Conservation (phyloP, 2,329 filamentous ascomycete species). For the Thermothelomyces thermophilus region DNA sequence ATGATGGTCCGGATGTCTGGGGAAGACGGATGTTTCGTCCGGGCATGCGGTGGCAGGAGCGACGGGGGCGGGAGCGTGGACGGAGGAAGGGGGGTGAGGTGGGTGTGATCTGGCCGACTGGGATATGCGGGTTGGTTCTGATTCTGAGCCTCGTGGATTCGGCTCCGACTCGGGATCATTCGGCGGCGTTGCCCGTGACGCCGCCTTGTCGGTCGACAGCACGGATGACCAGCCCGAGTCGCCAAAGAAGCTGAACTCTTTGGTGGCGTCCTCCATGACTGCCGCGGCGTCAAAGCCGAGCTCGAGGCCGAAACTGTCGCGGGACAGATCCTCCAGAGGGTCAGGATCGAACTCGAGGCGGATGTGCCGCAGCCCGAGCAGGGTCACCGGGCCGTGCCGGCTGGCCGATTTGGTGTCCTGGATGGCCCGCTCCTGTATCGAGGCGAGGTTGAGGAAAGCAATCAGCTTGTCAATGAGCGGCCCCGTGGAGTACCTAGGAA, state of each 20-base stretch:
- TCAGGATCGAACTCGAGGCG: constrained; percentile 48
- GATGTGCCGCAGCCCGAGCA: constrained; percentile 48
- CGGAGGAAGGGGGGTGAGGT: neutral
- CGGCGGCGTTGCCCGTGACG: neutral
- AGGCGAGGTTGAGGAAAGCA: constrained; percentile 40
- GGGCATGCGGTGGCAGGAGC: too few species aligned
- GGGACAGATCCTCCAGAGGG: constrained; percentile 32
- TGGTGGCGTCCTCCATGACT: constrained; percentile 32
- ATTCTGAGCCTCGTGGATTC: too few species aligned
- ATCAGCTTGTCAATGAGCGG: constrained; percentile 42
- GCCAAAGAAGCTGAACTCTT: constrained; percentile 43
- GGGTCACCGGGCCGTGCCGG: constrained; percentile 36
- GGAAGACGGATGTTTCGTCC: too few species aligned
- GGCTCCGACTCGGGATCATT: too few species aligned
- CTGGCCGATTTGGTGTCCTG: constrained; percentile 25
- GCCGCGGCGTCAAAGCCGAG: constrained; percentile 37
- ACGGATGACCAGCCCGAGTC: constrained; percentile 26
- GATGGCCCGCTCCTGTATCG: constrained; percentile 44
- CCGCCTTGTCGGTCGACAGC: neutral
- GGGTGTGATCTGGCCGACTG: neutral
- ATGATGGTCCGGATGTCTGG: too few species aligned
- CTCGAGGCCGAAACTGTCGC: constrained; percentile 27
- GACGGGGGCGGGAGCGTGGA: too few species aligned
- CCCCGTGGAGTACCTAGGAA: constrained; percentile 49
- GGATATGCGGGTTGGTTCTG: constrained; percentile 6